Base-by-base conservation (phyloP, 306 rosid genomes). In the Inga laurina region DNA sequence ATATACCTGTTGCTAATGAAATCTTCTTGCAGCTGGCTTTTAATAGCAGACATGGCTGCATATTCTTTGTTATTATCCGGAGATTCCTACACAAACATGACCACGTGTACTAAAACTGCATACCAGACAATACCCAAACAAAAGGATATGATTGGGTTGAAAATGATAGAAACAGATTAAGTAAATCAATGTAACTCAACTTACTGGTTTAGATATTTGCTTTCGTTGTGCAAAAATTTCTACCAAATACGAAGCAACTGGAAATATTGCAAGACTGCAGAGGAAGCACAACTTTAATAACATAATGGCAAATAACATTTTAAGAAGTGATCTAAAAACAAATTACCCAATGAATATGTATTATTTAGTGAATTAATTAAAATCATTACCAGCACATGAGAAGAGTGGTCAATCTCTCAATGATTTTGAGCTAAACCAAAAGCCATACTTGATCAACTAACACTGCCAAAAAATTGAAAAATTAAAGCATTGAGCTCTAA, bases 321-420 rank as follows among this genome's bases (percentile, higher is more conserved):
- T 32, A 78, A 79, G 45, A 86, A 78, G 54, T 68, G 75, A 72
- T 27, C 34, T 41, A 52, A 19, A 30, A 84, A 39, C 22, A 66
- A 56, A 79, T 48, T 43, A 65, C 54, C 7, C 10, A 44, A 24
- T 8, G 16, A 43, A 4, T 30, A 51, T 75, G 66, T 32, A 73
- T 77, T 51, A 72, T 37, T 21, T 43, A 65, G 64, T 81, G 68
- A 80, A 51, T 78, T 85, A 7, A 22, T 41, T 57, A 61, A 51
- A 77, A 78, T 72, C 73, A 79, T 88, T 94, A 97, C 99, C 97
- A 91, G 85, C 99, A 97, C 97, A 97, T 94, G 68, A 5, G 41
- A 94, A 79, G 78, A 97, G 97, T 22, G 99, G 99, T 98, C 99
- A 97, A 81, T 97, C 99, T 79, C 97, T 89, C 76, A 92, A 86